A percentile compares a stretch with the other conserved stretches of the same genome.
Evolutionary conservation across 495 filamentous ascomycete species (phyloP).

Genomic region (Tuber calosporum): DNA sequence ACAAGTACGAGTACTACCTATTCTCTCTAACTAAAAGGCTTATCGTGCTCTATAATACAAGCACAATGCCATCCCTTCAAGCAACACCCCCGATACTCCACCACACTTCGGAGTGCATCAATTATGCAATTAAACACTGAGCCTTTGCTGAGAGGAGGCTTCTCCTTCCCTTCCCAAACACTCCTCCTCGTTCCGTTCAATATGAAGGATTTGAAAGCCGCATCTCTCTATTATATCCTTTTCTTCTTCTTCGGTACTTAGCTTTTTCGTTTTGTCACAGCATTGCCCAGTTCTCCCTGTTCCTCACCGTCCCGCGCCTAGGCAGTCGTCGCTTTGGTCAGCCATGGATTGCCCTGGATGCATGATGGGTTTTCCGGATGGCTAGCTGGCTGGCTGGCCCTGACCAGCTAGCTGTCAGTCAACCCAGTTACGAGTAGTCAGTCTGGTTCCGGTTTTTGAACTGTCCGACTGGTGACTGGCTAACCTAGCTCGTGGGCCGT

Average conservation of each 20-base stretch:
- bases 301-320: background rate
- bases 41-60: too few species aligned
- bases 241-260: background rate
- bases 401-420: background rate
- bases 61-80: background rate
- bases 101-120: background rate
- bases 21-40: too few species aligned
- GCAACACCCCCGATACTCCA: background rate
- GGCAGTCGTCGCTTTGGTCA: background rate
- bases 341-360: background rate
- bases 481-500: background rate
- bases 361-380: background rate
- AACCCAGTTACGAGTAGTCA: conserved; percentile 1
- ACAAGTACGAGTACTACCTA: too few species aligned
- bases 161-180: background rate
- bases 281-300: background rate
- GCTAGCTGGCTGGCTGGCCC: background rate
- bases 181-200: background rate
- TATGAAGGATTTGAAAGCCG: background rate
- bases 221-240: background rate
- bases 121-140: background rate
- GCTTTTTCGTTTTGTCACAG: background rate
- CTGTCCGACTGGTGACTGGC: background rate
- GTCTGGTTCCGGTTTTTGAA: background rate
- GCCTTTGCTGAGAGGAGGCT: background rate